Percentiles rank a stretch among this genome's conserved stretches.
Evolutionary conservation across 345 rosid genomes (phyloP).

Genomic region (Pelargonium nanum): DNA sequence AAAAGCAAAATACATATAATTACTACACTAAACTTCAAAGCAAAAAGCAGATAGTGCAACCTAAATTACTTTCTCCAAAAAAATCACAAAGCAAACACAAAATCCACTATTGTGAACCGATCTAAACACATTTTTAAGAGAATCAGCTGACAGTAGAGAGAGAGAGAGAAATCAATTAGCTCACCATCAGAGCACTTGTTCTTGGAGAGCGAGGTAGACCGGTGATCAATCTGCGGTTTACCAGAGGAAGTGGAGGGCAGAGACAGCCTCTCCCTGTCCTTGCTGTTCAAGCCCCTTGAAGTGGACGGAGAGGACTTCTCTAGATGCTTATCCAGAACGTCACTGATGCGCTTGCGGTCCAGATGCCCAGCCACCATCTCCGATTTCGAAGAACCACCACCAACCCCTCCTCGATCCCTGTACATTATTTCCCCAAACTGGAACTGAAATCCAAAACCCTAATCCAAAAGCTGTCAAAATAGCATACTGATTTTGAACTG

Average conservation of each 20-base stretch:
- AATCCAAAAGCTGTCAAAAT: background rate
- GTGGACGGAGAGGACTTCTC: constrained; percentile 88
- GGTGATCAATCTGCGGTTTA: constrained; percentile 60
- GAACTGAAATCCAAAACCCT: background rate
- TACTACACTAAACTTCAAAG: too few relatives aligned
- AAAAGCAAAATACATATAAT: too few relatives aligned
- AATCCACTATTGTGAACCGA: too few relatives aligned
- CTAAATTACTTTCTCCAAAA: too few relatives aligned
- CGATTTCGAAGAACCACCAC: constrained; percentile 63
- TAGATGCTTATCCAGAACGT: constrained; percentile 81
- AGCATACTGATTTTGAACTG: background rate
- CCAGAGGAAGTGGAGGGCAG: constrained; percentile 65
- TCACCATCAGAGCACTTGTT: constrained; percentile 59
- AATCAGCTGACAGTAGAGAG: background rate
- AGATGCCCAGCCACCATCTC: constrained; percentile 58
- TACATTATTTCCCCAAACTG: constrained; percentile 32
- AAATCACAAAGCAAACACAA: background rate
- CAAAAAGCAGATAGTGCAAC: too few relatives aligned
- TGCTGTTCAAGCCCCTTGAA: constrained; percentile 48
- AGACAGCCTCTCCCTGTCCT: constrained; percentile 52
- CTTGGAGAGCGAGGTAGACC: constrained; percentile 36
- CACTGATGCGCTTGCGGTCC: constrained; percentile 83
- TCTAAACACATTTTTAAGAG: too few relatives aligned
- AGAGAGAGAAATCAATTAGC: constrained; percentile 11
- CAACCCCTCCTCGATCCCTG: constrained; percentile 57